Evolutionary conservation across 768 basidiomycete species (phyloP).

Genomic region (Boletus vermiculosoides): DNA sequence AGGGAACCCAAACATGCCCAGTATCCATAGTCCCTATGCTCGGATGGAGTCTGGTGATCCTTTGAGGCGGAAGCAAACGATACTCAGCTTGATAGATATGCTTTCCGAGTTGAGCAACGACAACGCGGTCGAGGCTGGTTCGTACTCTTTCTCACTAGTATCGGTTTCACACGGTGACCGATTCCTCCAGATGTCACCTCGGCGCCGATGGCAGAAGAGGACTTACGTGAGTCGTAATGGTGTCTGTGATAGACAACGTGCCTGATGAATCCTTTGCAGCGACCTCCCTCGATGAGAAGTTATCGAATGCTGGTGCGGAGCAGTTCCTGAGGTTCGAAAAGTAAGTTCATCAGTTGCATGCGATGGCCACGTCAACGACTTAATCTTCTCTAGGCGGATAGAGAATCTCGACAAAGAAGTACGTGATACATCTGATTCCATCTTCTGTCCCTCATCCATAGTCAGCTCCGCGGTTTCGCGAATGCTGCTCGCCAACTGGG

Average conservation of each 20-base stretch:
- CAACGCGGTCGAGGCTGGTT: slow-evolving; percentile 34
- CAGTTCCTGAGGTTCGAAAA: slow-evolving; percentile 48
- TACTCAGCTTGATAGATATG: slow-evolving; percentile 47
- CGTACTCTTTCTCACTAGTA: slow-evolving; percentile 9
- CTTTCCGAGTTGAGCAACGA: slow-evolving; percentile 45
- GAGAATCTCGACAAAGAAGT: slow-evolving; percentile 49
- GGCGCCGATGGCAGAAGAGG: slow-evolving; percentile 42
- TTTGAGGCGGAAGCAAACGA: slow-evolving; percentile 43
- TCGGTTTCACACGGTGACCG: slow-evolving; percentile 7
- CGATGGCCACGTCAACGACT: slow-evolving; percentile 3
- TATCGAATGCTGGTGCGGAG: slow-evolving; percentile 50
- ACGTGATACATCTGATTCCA: slow-evolving; percentile 10
- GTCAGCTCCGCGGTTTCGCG: slow-evolving; percentile 50
- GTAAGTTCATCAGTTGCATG: slow-evolving; percentile 26
- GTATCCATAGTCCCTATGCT: slow-evolving; percentile 27
- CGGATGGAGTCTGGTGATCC: slow-evolving; percentile 31
- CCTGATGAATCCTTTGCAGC: slow-evolving; percentile 17
- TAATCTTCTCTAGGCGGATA: slow-evolving; percentile 37
- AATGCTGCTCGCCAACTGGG: slow-evolving; percentile 56
- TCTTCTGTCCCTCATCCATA: slow-evolving; percentile 12
- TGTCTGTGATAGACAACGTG: slow-evolving; percentile 3
- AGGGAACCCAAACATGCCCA: slow-evolving; percentile 23
- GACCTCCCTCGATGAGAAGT: slow-evolving; percentile 50
- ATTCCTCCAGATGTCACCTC: slow-evolving; percentile 26
- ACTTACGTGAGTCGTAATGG: slow-evolving; percentile 34